Percentiles rank a stretch among this genome's conserved stretches.
These are phyloP conservation scores for Cubamyces lactineus DNA, from an alignment of 768 basidiomycete species.

Conservation along the genomic window DNA sequence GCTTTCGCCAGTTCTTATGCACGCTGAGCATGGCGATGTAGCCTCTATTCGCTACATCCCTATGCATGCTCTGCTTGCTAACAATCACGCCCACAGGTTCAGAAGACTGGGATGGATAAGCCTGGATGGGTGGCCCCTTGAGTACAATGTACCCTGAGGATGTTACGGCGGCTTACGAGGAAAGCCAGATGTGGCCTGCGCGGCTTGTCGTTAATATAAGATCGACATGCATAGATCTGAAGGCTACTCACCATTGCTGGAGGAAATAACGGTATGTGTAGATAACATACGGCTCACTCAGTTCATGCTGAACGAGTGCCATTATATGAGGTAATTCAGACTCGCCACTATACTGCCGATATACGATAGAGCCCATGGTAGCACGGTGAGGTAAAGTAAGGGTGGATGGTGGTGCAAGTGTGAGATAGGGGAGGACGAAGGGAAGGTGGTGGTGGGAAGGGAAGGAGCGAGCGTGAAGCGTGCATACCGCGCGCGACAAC, in stretches of 20 bases:
- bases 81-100: conserved; percentile 90
- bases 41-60: conserved; percentile 75
- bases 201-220: conserved; percentile 32
- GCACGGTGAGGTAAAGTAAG: neutral
- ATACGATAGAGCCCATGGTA: conserved; percentile 45
- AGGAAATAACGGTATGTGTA: conserved; percentile 98
- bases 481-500: conserved; percentile 3
- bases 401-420: neutral
- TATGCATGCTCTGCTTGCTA: conserved; percentile 94
- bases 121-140: conserved; percentile 43
- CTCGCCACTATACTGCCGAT: conserved; percentile 78
- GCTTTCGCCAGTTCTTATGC: conserved; percentile 78
- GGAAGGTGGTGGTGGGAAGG: conserved; percentile 15
- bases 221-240: too few species aligned
- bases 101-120: conserved; percentile 55
- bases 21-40: conserved; percentile 99
- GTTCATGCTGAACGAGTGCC: conserved; percentile 85
- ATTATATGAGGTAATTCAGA: conserved; percentile 82
- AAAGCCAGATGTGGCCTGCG: conserved; percentile 88
- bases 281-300: conserved; percentile 94
- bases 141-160: conserved; percentile 26
- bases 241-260: conserved; percentile 79
- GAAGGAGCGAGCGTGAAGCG: neutral
- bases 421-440: neutral
- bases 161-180: conserved; percentile 50